Evolutionary conservation across 352 stramenopile genomes (phyloP).

Genomic region (Phytophthora sp.): DNA sequence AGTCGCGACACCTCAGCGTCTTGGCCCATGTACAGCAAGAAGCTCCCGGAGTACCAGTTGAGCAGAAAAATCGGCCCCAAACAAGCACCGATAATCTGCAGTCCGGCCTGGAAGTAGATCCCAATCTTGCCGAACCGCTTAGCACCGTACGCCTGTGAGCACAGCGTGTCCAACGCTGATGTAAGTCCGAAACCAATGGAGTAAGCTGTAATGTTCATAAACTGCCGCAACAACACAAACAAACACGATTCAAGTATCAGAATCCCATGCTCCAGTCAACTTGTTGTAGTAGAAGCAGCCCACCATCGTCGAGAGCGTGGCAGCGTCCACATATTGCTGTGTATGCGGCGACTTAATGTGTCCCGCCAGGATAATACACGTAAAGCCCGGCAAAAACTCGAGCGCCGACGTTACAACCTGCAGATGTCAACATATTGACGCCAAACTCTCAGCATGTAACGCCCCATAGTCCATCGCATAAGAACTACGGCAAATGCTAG

Average conservation of each 20-base stretch:
- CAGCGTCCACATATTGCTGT: slow-evolving; percentile 72
- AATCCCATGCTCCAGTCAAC: background rate
- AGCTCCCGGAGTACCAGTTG: slow-evolving; percentile 63
- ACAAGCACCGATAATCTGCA: slow-evolving; percentile 56
- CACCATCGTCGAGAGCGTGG: slow-evolving; percentile 76
- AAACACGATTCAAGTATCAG: no score
- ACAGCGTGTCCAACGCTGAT: slow-evolving; percentile 82
- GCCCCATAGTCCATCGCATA: no score
- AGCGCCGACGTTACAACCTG: slow-evolving; percentile 52
- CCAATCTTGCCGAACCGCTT: slow-evolving; percentile 71
- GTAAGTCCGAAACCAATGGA: slow-evolving; percentile 67
- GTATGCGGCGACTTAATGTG: slow-evolving; percentile 59
- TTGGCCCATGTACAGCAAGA: slow-evolving; percentile 56
- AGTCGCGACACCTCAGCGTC: slow-evolving; percentile 55
- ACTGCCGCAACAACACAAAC: slow-evolving; percentile 32
- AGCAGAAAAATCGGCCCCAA: slow-evolving; percentile 57
- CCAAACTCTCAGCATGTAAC: no score
- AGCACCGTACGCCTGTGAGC: slow-evolving; percentile 69
- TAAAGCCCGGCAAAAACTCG: slow-evolving; percentile 58
- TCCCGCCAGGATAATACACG: slow-evolving; percentile 68
- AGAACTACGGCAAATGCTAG: no score
- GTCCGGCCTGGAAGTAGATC: slow-evolving; percentile 73
- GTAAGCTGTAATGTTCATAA: slow-evolving; percentile 75
- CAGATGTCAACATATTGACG: no score
- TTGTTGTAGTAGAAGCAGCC: background rate